phyloP scores from a whole-genome alignment of 73 alveolate genomes.

The Breviolum minutum region DNA sequence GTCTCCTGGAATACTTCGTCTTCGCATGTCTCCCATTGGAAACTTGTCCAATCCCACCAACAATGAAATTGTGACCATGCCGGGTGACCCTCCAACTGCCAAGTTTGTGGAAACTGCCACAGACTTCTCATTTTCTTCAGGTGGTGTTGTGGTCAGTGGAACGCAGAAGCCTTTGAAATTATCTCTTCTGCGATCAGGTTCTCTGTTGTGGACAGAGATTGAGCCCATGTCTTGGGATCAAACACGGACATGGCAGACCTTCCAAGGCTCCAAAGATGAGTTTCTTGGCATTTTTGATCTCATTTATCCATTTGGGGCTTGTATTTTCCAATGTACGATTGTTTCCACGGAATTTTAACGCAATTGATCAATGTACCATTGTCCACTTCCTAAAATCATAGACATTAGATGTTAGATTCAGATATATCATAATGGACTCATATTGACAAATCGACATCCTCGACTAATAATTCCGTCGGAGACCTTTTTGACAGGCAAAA shows the following conservation, averaged over 20 bases:
- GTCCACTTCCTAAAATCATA: neutral
- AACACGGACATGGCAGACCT: constrained; percentile 15
- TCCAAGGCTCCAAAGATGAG: constrained; percentile 21
- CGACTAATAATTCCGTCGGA: too few species aligned
- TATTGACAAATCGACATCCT: too few species aligned
- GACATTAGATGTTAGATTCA: too few species aligned
- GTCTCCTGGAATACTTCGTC: neutral
- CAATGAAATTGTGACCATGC: constrained; percentile 17
- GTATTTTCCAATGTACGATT: neutral
- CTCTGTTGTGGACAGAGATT: neutral
- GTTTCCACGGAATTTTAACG: neutral
- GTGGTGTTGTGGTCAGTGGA: neutral
- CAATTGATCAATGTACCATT: neutral
- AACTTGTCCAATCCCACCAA: constrained; percentile 8
- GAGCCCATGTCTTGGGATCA: constrained; percentile 14
- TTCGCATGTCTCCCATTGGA: constrained; percentile 34
- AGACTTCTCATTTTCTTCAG: neutral
- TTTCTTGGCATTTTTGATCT: neutral
- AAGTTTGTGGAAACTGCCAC: constrained; percentile 1
- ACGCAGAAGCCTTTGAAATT: constrained; percentile 23
- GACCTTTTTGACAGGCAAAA: too few species aligned
- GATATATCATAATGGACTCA: too few species aligned
- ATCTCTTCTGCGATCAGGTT: constrained; percentile 18
- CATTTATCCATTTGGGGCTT: neutral
- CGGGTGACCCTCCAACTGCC: constrained; percentile 7